Conservation (phyloP, 2,329 filamentous ascomycete genomes). For the Fusarium armeniacum region DNA sequence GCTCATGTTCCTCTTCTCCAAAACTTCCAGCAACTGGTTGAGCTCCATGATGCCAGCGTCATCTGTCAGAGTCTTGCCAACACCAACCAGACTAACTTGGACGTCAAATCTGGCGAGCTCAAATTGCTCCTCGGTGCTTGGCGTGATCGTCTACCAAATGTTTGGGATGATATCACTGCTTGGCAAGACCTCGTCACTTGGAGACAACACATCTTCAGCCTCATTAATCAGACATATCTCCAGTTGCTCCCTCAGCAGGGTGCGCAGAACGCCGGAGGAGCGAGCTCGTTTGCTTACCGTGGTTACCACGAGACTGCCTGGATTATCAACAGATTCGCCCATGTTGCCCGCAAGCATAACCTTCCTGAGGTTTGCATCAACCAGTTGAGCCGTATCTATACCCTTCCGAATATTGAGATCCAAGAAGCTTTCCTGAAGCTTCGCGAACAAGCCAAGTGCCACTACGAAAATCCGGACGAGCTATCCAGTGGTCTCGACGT, state of each 20-base stretch:
- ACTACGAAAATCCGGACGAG: slow-evolving; percentile 96
- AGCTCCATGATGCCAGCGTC: slow-evolving; percentile 96
- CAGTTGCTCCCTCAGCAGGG: slow-evolving; percentile 83
- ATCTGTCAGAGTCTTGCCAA: slow-evolving; percentile 92
- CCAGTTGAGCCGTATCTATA: slow-evolving; percentile 97
- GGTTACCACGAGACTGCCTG: slow-evolving; percentile 99
- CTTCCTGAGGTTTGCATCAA: slow-evolving; percentile 97
- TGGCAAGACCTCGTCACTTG: slow-evolving; percentile 99
- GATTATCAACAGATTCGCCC: slow-evolving; percentile 99
- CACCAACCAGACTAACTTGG: slow-evolving; percentile 87
- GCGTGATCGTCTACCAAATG: slow-evolving; percentile 94
- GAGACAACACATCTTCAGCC: slow-evolving; percentile 97
- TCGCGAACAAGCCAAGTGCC: slow-evolving; percentile 98
- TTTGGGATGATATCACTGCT: slow-evolving; percentile 99
- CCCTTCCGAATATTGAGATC: slow-evolving; percentile 98
- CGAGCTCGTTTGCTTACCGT: slow-evolving; percentile 90
- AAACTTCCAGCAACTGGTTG: slow-evolving; percentile 97
- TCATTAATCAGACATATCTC: slow-evolving; percentile 96
- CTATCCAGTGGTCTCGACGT: slow-evolving; percentile 94
- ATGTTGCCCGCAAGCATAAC: slow-evolving; percentile 96
- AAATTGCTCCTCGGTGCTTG: slow-evolving; percentile 94
- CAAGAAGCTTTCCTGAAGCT: slow-evolving; percentile 99
- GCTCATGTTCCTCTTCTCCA: slow-evolving; percentile 95
- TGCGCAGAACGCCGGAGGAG: slow-evolving; percentile 82
- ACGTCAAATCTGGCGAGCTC: slow-evolving; percentile 94